Percentiles rank a stretch among this genome's conserved stretches.
phyloP scores from a whole-genome alignment of 345 rosid genomes.

The Mallotus nudiflorus region DNA sequence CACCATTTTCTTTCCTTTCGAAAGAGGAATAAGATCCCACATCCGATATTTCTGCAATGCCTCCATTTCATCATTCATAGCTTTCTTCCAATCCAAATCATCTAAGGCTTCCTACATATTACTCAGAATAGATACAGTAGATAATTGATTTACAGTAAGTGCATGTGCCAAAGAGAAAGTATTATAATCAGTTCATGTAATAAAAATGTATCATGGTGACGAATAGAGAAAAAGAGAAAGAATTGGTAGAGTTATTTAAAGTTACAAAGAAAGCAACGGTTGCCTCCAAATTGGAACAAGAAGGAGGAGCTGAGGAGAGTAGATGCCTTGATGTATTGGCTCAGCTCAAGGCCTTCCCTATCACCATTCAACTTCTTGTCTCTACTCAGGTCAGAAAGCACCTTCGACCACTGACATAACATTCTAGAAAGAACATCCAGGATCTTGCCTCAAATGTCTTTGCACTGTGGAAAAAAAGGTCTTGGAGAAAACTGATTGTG shows the following conservation, averaged over 20 bases:
- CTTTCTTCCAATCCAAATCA: too few species aligned
- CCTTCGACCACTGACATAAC: conserved; percentile 20
- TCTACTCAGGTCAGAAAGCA: conserved; percentile 27
- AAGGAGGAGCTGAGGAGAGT: conserved; percentile 19
- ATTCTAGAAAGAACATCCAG: conserved; percentile 20
- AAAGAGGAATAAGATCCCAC: too few species aligned
- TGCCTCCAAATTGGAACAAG: neutral
- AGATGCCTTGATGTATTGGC: conserved; percentile 20
- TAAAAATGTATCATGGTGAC: neutral
- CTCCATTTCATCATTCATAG: too few species aligned
- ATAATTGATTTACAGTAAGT: too few species aligned
- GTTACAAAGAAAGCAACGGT: conserved; percentile 19
- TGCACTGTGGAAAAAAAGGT: conserved; percentile 1
- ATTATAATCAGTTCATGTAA: neutral
- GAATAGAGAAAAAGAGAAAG: conserved; percentile 9
- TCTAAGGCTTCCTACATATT: too few species aligned
- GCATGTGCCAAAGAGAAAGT: too few species aligned
- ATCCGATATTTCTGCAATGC: too few species aligned
- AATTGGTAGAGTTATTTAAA: conserved; percentile 18
- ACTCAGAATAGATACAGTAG: too few species aligned
- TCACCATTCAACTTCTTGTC: conserved; percentile 19
- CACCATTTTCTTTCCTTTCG: too few species aligned
- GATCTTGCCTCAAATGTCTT: conserved; percentile 14
- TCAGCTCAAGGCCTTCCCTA: conserved; percentile 22
- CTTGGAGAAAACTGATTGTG: neutral